Percentiles rank a stretch among this genome's conserved stretches.
Conservation (phyloP, 495 filamentous ascomycete species). For the Penicillium riverlandense region DNA sequence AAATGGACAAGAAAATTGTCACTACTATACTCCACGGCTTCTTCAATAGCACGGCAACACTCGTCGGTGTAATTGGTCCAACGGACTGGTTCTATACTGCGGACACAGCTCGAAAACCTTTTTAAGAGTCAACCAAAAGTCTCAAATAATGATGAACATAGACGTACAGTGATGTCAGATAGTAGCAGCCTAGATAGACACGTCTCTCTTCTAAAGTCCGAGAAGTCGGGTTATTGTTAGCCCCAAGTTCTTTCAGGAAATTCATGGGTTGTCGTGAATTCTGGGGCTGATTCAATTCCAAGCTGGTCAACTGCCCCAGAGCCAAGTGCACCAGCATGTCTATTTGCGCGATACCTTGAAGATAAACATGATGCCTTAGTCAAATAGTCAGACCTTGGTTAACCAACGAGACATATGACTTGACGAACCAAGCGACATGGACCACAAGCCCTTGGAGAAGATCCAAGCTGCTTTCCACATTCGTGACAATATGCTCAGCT, state of each 20-base stretch:
- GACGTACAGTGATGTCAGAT: slow-evolving; percentile 23
- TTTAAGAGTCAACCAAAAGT: background rate
- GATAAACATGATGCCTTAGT: background rate
- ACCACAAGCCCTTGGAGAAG: slow-evolving; percentile 33
- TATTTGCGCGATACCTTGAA: slow-evolving; percentile 13
- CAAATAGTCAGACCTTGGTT: too few relatives aligned
- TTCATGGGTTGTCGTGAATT: slow-evolving; percentile 13
- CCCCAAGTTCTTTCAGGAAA: slow-evolving; percentile 10
- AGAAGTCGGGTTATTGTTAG: slow-evolving; percentile 4
- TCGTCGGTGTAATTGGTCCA: slow-evolving; percentile 23
- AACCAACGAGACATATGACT: slow-evolving; percentile 2
- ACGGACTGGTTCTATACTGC: slow-evolving; percentile 19
- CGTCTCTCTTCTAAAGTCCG: slow-evolving; percentile 21
- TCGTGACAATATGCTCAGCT: slow-evolving; percentile 24
- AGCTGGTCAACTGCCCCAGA: slow-evolving; percentile 18
- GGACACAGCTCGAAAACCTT: slow-evolving; percentile 23
- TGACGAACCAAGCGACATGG: slow-evolving; percentile 30
- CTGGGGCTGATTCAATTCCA: slow-evolving; percentile 19
- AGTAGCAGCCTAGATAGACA: slow-evolving; percentile 29
- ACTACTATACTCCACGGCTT: slow-evolving; percentile 7
- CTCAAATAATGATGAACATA: too few relatives aligned
- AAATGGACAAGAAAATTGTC: slow-evolving; percentile 21
- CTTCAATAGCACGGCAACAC: slow-evolving; percentile 13
- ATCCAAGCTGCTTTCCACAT: slow-evolving; percentile 29
- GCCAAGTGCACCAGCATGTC: slow-evolving; percentile 17